Percentiles rank a stretch among this genome's conserved stretches.
Conservation (phyloP, 176 grass and related monocot species). For the Oryza rufipogon region DNA sequence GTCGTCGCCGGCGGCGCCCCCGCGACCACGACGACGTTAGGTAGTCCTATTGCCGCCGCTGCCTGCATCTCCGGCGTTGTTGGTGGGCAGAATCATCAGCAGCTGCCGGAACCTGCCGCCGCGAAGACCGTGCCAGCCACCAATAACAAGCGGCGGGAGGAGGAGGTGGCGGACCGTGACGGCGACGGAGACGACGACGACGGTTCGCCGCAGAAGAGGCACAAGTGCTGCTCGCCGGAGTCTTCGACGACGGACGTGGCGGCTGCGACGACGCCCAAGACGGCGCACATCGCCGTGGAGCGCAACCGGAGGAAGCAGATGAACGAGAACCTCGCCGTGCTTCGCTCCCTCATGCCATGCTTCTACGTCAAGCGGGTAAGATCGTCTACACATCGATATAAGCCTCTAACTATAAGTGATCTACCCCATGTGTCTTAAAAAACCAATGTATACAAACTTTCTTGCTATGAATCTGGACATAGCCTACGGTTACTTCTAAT, state of each 20-base stretch:
- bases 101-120: not conserved
- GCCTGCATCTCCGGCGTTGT: not conserved
- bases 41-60: not conserved
- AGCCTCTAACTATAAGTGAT: too few species aligned
- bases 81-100: not conserved
- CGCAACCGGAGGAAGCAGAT: conserved; percentile 86
- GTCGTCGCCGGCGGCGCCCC: not conserved
- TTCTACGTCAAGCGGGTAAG: conserved; percentile 87
- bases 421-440: too few species aligned
- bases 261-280: conserved; percentile 16
- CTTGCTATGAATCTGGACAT: too few species aligned
- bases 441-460: too few species aligned
- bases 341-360: conserved; percentile 74
- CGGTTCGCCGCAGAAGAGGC: conserved; percentile 41
- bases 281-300: conserved; percentile 77
- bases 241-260: not conserved
- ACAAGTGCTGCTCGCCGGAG: not conserved
- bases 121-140: not conserved
- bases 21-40: not conserved
- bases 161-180: not conserved
- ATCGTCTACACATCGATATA: not conserved
- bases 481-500: too few species aligned
- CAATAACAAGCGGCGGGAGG: not conserved
- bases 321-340: conserved; percentile 73
- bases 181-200: not conserved